Percentiles rank a stretch among this genome's conserved stretches.
Evolutionary conservation across 1,139 yeast species (phyloP).

Genomic region (Suhomyces yuchorum): DNA sequence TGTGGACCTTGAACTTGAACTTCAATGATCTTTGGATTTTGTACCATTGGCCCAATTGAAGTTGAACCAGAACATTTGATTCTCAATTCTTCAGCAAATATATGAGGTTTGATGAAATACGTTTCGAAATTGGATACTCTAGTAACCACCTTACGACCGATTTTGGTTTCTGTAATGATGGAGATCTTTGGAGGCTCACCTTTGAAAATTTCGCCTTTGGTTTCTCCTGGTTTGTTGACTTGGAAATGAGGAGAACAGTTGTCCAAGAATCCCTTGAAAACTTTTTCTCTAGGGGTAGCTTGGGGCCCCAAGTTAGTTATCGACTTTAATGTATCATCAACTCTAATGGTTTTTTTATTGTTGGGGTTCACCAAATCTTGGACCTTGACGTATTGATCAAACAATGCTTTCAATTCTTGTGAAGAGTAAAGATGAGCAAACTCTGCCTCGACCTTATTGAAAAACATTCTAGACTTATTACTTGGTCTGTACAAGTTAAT

Average conservation of each 20-base stretch:
- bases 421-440: slow-evolving; percentile 50
- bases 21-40: slow-evolving; percentile 59
- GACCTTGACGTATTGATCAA: slow-evolving; percentile 58
- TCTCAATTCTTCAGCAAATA: slow-evolving; percentile 68
- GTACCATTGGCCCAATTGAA: slow-evolving; percentile 60
- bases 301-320: slow-evolving; percentile 28
- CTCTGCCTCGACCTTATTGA: slow-evolving; percentile 45
- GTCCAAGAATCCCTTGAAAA: slow-evolving; percentile 50
- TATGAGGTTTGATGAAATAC: slow-evolving; percentile 65
- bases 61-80: slow-evolving; percentile 89
- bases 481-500: slow-evolving; percentile 58
- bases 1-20: slow-evolving; percentile 93
- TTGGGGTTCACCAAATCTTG: slow-evolving; percentile 47
- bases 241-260: slow-evolving; percentile 62
- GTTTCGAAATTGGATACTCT: slow-evolving; percentile 68
- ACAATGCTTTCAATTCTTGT: slow-evolving; percentile 52
- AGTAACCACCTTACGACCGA: slow-evolving; percentile 82
- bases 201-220: slow-evolving; percentile 43
- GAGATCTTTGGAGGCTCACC: slow-evolving; percentile 72
- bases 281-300: slow-evolving; percentile 51
- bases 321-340: slow-evolving; percentile 50
- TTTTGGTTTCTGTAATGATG: slow-evolving; percentile 72
- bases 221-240: slow-evolving; percentile 51
- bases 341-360: slow-evolving; percentile 51
- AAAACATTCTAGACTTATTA: slow-evolving; percentile 49